Base-by-base conservation (phyloP, 768 basidiomycete genomes). In the Mycena epipterygia region DNA sequence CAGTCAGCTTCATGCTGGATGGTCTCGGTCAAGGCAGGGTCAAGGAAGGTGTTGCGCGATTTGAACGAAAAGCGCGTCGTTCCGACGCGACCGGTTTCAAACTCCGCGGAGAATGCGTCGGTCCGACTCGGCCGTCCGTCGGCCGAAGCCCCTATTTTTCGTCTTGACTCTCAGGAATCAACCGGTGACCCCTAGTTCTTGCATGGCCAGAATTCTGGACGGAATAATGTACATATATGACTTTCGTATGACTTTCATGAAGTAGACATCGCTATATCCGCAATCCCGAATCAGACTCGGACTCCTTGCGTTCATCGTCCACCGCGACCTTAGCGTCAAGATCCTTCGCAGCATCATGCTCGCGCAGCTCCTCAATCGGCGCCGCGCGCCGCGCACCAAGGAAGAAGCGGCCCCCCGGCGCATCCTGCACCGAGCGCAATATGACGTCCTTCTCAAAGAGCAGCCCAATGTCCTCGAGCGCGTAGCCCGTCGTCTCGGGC, bases 1-100 rank as follows among this genome's bases (percentile, higher is more conserved):
- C 89, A 2, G 87, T 85, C 58, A 97, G 78, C 82, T 93, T 95
- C 93, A 95, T 94, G 41, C 30, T 12, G 16, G n/a, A n/a, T n/a
- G n/a, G n/a, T n/a, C n/a, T n/a, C n/a, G n/a, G n/a, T n/a, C n/a
- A n/a, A n/a, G n/a, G n/a, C n/a, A n/a, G n/a, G n/a, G n/a, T n/a
- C n/a, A n/a, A n/a, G n/a, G n/a, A n/a, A n/a, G n/a, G n/a, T n/a
- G n/a, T n/a, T n/a, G n/a, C n/a, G n/a, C n/a, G n/a, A n/a, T n/a
- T n/a, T n/a, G n/a, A n/a, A n/a, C n/a, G n/a, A n/a, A n/a, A n/a
- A n/a, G n/a, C n/a, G n/a, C n/a, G n/a, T n/a, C n/a, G n/a, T n/a
- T n/a, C n/a, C n/a, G n/a, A n/a, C n/a, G n/a, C n/a, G n/a, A n/a
- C n/a, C n/a, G n/a, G n/a, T n/a, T n/a, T n/a, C n/a, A n/a, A n/a